A percentile compares a stretch with the other conserved stretches of the same genome.
These are phyloP conservation scores for Sextonia rubra DNA, from an alignment of 164 flowering plant genomes.

Conservation along the genomic window DNA sequence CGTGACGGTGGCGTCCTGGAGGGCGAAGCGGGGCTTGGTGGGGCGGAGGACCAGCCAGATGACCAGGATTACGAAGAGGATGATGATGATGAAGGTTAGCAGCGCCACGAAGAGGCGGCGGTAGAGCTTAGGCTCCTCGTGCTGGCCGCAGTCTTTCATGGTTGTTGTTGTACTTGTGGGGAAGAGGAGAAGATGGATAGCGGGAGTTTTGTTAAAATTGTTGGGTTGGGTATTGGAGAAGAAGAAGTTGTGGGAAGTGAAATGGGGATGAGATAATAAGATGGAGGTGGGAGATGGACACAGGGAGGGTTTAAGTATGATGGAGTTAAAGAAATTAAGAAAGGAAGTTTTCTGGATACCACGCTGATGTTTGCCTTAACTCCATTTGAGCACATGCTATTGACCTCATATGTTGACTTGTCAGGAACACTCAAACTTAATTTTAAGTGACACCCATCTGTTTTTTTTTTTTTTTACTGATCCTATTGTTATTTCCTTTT, in stretches of 20 bases:
- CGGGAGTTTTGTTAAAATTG: not conserved
- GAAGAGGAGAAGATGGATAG: not conserved
- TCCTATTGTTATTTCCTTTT: too few relatives aligned
- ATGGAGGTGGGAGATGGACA: too few relatives aligned
- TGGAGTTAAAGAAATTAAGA: too few relatives aligned
- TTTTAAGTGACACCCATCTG: too few relatives aligned
- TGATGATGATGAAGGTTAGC: constrained; percentile 9
- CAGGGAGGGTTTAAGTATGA: too few relatives aligned
- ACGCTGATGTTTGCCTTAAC: too few relatives aligned
- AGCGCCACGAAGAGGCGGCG: not conserved
- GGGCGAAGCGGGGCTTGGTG: constrained; percentile 12
- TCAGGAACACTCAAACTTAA: too few relatives aligned
- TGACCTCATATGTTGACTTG: too few relatives aligned
- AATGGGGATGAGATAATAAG: not conserved
- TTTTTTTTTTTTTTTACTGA: too few relatives aligned
- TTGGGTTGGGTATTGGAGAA: not conserved
- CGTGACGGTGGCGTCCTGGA: constrained; percentile 16
- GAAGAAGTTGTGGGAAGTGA: not conserved
- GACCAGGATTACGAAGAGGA: constrained; percentile 12
- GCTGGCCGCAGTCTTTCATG: constrained; percentile 3
- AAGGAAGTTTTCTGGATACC: too few relatives aligned
- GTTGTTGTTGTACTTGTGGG: too few relatives aligned
- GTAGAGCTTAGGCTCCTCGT: constrained; percentile 5
- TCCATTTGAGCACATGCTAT: too few relatives aligned
- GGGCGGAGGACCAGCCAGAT: constrained; percentile 18